Conservation (phyloP, 176 grass and related monocot genomes). For the Eragrostis curvula region DNA sequence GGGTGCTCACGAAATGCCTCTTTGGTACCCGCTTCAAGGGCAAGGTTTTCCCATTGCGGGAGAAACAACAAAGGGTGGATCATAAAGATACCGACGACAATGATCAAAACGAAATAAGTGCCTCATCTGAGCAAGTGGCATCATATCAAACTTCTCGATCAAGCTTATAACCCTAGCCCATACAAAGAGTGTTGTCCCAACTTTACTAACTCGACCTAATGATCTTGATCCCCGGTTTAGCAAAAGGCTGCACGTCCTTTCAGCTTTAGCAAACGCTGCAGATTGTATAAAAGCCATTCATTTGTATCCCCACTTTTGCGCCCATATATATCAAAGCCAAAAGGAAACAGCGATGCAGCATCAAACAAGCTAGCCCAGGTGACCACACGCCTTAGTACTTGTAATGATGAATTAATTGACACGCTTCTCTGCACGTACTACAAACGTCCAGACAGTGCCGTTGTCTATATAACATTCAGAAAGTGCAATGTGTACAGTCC, state of each 20-base stretch:
- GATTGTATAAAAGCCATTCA: slow-evolving; percentile 14
- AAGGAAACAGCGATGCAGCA: not conserved
- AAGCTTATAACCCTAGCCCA: not conserved
- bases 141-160: not conserved
- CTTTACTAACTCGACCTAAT: slow-evolving; percentile 7
- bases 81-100: not conserved
- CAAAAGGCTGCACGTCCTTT: slow-evolving; percentile 18
- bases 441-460: not conserved
- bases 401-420: not conserved
- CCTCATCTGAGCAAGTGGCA: not conserved
- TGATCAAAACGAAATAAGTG: not conserved
- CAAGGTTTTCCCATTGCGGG: not conserved
- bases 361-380: not conserved
- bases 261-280: slow-evolving; percentile 15
- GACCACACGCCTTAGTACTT: not conserved
- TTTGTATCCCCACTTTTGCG: not conserved
- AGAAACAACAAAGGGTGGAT: not conserved
- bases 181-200: not conserved
- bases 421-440: not conserved
- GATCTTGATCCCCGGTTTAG: slow-evolving; percentile 26
- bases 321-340: slow-evolving; percentile 2
- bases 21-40: not conserved
- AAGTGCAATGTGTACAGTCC: not conserved
- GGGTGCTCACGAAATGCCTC: not conserved
- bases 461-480: not conserved